These are phyloP conservation scores for Dictyostelium firmibasis DNA, from an alignment of 78 protist genomes.

Conservation along the genomic window DNA sequence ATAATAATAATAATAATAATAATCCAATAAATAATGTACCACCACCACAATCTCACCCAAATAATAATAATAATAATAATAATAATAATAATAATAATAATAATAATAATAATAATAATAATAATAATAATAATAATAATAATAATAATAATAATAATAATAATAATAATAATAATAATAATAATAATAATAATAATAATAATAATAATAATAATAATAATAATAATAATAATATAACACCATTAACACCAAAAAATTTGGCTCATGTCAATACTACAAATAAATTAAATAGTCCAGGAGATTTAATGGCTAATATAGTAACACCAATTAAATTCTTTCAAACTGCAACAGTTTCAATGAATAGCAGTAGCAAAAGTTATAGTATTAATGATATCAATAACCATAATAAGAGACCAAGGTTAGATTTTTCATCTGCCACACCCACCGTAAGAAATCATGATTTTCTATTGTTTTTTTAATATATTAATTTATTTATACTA, in stretches of 20 bases:
- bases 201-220: background rate
- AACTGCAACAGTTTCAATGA: background rate
- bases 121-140: background rate
- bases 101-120: background rate
- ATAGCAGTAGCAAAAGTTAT: background rate
- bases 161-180: background rate
- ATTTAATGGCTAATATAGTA: slow-evolving; percentile 20
- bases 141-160: background rate
- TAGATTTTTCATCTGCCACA: slow-evolving; percentile 25
- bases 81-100: background rate
- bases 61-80: background rate
- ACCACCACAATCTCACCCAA: background rate
- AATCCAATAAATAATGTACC: background rate
- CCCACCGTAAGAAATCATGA: background rate
- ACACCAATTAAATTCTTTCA: slow-evolving; percentile 53
- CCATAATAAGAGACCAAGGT: slow-evolving; percentile 32
- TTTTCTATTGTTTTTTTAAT: background rate
- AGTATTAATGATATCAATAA: background rate
- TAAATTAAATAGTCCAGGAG: background rate
- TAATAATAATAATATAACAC: background rate
- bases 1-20: background rate
- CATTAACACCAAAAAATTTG: slow-evolving; percentile 10
- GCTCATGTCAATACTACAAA: background rate
- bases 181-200: background rate
- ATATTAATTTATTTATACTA: background rate